These are phyloP conservation scores for Nicotiana tomentosiformis DNA, from an alignment of 257 asterid genomes.

Conservation along the genomic window DNA sequence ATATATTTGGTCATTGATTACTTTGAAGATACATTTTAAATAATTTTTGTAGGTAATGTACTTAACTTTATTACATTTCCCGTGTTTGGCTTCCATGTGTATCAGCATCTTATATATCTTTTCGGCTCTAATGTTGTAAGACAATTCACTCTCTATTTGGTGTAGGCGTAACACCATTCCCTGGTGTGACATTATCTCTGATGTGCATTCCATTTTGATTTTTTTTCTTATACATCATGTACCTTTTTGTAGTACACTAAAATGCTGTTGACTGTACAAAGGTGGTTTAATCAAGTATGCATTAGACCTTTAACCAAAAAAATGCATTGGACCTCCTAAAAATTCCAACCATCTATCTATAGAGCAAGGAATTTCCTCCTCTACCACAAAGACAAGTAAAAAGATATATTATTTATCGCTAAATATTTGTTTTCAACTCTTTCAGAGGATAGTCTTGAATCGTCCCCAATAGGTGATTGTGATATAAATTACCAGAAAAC, in stretches of 20 bases:
- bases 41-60: background rate
- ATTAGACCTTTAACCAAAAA: no score
- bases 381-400: background rate
- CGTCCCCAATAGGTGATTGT: background rate
- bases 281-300: background rate
- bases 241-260: background rate
- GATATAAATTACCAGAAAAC: background rate
- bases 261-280: background rate
- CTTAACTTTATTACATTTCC: background rate
- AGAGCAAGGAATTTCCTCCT: background rate
- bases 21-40: background rate
- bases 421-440: background rate
- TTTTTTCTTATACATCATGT: background rate
- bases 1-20: background rate
- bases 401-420: background rate
- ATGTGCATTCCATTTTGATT: background rate
- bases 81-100: background rate
- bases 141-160: background rate
- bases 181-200: background rate
- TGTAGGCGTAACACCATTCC: background rate
- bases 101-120: background rate
- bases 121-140: background rate
- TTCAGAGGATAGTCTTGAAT: background rate
- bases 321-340: background rate
- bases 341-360: background rate